Evolutionary conservation across 176 grass and related monocot genomes (phyloP), one percentile per base, ranked within the genome.

Genomic region (Phoenix roebelenii): DNA sequence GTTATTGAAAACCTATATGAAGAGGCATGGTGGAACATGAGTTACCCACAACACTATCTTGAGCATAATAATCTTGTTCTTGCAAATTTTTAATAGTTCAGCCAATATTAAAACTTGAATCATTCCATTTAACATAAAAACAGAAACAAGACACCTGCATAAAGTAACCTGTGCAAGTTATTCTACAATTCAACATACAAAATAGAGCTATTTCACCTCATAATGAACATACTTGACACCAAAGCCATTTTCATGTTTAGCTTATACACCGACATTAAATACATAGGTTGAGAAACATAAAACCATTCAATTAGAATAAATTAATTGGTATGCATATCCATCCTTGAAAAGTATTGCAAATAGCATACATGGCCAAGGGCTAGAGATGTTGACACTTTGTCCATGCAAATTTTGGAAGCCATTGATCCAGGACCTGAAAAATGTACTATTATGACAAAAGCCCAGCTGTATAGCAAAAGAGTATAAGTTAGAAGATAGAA

Each of bases 341-440:
- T 63, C 23, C 16, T 22, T 68, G 53, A 61, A n/a, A 76, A 80
- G 55, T 16, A 18, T n/a, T 59, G 30, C 55, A 76, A 69, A 55
- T 52, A 70, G 18, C 73, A 71, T 96, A 96, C 91, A 77, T 96
- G 75, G 23, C 65, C 72, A 71, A 96, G 77, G 17, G 77, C 68
- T 71, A 87, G 60, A 61, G 91, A 90, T 48, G 86, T 90, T 55
- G 64, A 59, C 63, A 96, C 80, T 90, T 96, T 96, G 72, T 96
- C 80, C 35, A 90, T 96, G 72, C 91, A 96, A 65, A 72, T 85
- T 82, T 77, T 90, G 29, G 91, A 96, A 80, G 83, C 91, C 58
- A 68, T 74, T 57, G 83, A 75, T 54, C 91, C 86, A 19, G 91
- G 91, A 16, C 91, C 91, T 96, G 71, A 60, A 85, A 67, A 7